Percentiles rank a stretch among this genome's conserved stretches.
Conservation (phyloP, 2,329 filamentous ascomycete species). For the Sporothrix inflata region DNA sequence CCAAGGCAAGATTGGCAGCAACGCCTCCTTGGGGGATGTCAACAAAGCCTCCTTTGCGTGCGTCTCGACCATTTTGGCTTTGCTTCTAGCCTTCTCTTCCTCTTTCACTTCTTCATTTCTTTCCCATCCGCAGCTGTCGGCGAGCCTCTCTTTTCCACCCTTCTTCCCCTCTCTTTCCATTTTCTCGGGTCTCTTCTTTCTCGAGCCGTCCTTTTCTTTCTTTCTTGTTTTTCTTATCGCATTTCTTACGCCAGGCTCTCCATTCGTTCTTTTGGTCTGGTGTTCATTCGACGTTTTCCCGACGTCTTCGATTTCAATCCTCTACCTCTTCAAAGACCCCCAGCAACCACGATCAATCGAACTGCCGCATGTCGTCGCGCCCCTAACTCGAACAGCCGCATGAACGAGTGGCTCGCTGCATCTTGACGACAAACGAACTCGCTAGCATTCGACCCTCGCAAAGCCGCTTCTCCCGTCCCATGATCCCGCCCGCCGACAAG, state of each 20-base stretch:
- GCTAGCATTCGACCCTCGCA: neutral
- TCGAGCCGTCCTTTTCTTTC: neutral
- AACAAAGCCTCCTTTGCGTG: constrained; percentile 28
- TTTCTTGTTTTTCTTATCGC: neutral
- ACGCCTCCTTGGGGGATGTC: constrained; percentile 25
- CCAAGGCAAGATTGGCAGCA: constrained; percentile 24
- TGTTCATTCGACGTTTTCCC: neutral
- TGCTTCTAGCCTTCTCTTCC: constrained; percentile 2
- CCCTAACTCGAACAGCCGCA: neutral
- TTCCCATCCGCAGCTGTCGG: neutral
- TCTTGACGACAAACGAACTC: constrained; percentile 10
- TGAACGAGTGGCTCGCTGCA: constrained; percentile 14
- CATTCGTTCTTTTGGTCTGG: neutral
- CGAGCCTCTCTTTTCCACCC: neutral
- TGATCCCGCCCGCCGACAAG: constrained; percentile 9
- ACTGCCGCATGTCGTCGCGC: neutral
- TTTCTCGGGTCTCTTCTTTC: neutral
- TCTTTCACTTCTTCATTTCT: neutral
- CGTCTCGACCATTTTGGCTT: constrained; percentile 3
- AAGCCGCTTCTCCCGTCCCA: neutral
- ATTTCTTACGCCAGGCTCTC: neutral
- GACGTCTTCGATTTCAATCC: neutral
- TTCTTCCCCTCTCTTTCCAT: neutral
- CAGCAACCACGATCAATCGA: constrained; percentile 6
- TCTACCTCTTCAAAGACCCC: neutral